Conservation (phyloP, 2,329 filamentous ascomycete genomes). For the Madurella mycetomatis region DNA sequence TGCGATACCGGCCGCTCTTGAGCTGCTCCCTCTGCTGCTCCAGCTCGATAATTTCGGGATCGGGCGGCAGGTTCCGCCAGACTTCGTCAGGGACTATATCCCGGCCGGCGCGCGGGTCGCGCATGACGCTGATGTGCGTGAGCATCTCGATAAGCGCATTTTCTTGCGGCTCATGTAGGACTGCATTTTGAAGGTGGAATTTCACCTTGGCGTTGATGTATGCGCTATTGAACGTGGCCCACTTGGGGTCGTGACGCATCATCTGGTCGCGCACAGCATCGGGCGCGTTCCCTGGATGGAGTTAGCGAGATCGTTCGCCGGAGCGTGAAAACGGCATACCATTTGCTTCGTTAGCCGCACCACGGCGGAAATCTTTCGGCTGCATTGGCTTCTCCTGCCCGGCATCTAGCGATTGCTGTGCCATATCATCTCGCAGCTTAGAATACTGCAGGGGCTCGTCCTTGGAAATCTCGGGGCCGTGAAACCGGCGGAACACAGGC, state of each 20-base stretch:
- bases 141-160: conserved; percentile 23
- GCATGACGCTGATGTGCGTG: conserved; percentile 27
- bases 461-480: too few relatives aligned
- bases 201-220: conserved; percentile 30
- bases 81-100: conserved; percentile 32
- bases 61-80: conserved; percentile 23
- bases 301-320: too few relatives aligned
- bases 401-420: too few relatives aligned
- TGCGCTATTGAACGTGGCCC: conserved; percentile 26
- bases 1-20: conserved; percentile 27
- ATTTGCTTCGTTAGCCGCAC: too few relatives aligned
- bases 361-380: too few relatives aligned
- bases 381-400: too few relatives aligned
- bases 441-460: too few relatives aligned
- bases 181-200: conserved; percentile 30
- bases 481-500: too few relatives aligned
- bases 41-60: conserved; percentile 28
- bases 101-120: conserved; percentile 25
- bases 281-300: too few relatives aligned
- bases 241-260: conserved; percentile 29
- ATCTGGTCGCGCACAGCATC: conserved; percentile 27
- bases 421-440: too few relatives aligned
- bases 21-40: conserved; percentile 22
- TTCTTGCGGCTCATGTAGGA: conserved; percentile 26
- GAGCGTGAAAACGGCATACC: too few relatives aligned